Conservation (phyloP, 805 yeast genomes). For the Monosporozyma servazzii region DNA sequence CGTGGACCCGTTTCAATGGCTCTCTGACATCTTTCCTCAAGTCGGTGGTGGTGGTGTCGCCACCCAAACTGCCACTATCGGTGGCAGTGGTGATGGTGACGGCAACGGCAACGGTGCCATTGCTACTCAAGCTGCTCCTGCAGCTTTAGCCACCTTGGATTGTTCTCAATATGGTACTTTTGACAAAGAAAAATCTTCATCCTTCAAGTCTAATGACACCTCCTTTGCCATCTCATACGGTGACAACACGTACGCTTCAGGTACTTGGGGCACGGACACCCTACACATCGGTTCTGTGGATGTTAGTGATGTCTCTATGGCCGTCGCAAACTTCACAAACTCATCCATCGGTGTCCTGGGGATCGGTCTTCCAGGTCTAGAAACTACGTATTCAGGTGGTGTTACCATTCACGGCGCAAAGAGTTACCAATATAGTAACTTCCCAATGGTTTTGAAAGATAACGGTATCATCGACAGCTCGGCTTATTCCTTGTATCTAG, state of each 20-base stretch:
- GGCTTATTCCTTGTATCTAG: slow-evolving; percentile 37
- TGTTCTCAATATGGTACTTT: slow-evolving; percentile 36
- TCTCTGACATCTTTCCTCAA: background rate
- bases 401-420: background rate
- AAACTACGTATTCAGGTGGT: slow-evolving; percentile 40
- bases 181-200: slow-evolving; percentile 24
- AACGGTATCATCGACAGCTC: slow-evolving; percentile 36
- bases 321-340: slow-evolving; percentile 25
- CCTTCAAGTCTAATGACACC: slow-evolving; percentile 28
- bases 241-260: slow-evolving; percentile 40
- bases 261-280: slow-evolving; percentile 40
- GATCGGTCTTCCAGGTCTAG: slow-evolving; percentile 47
- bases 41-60: background rate
- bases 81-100: slow-evolving; percentile 29
- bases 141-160: slow-evolving; percentile 10
- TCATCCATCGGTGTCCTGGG: slow-evolving; percentile 42
- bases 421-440: slow-evolving; percentile 8
- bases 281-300: slow-evolving; percentile 44
- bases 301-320: slow-evolving; percentile 24
- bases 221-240: slow-evolving; percentile 40
- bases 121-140: slow-evolving; percentile 24
- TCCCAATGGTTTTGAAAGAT: slow-evolving; percentile 13
- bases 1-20: background rate
- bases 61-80: background rate
- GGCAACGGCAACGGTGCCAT: slow-evolving; percentile 32